Conservation (phyloP, 331 rosid genomes). For the Quercus tomentella region DNA sequence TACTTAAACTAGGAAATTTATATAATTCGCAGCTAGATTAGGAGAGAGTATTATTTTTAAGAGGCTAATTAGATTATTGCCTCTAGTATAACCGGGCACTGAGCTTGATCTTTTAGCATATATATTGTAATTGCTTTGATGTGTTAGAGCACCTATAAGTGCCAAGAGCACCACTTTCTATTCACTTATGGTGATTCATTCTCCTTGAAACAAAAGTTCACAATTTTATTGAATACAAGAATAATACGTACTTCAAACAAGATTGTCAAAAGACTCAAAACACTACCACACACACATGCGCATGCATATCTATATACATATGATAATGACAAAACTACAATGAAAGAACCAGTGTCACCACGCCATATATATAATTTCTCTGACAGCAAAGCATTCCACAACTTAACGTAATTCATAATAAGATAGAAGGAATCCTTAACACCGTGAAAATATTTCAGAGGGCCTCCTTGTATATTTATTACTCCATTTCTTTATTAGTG, state of each 20-base stretch:
- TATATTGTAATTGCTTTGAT: slow-evolving; percentile 2
- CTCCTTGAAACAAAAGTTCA: neutral
- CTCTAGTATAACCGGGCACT: no score
- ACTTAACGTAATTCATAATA: no score
- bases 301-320: neutral
- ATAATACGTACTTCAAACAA: neutral
- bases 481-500: no score
- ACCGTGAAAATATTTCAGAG: neutral
- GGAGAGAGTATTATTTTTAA: neutral
- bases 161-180: neutral
- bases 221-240: neutral
- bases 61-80: no score
- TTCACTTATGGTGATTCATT: slow-evolving; percentile 8
- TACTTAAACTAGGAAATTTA: neutral
- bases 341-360: neutral
- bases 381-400: no score
- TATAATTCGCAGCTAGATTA: neutral
- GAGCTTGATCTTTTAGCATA: slow-evolving; percentile 19
- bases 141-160: neutral
- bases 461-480: neutral
- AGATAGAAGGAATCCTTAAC: no score
- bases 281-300: neutral
- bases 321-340: neutral
- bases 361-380: no score
- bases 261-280: neutral